phyloP scores from a whole-genome alignment of 192 early-diverging fungal species.

The Haplosporangium gracile region DNA sequence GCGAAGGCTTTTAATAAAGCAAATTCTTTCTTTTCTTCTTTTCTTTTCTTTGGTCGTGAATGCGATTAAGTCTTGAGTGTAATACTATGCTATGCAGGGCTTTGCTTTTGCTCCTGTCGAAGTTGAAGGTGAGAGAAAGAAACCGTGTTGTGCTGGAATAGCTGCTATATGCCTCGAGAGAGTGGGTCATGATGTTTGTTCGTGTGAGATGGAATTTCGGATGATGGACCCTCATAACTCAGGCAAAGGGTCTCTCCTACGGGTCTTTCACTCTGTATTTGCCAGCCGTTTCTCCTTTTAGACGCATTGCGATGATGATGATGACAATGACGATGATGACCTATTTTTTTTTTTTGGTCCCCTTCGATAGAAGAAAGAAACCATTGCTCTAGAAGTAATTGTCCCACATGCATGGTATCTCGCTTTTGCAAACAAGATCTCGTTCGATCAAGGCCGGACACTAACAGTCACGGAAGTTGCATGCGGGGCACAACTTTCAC shows the following conservation, averaged over 20 bases:
- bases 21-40: neutral
- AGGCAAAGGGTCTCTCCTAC: neutral
- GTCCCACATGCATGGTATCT: too few species aligned
- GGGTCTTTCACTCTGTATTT: neutral
- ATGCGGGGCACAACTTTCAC: conserved; percentile 4
- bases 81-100: too few species aligned
- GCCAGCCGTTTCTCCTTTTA: too few species aligned
- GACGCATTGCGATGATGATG: neutral
- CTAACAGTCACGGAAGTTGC: neutral
- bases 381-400: too few species aligned
- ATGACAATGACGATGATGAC: neutral
- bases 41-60: neutral
- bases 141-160: too few species aligned
- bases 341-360: too few species aligned
- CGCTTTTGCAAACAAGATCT: neutral
- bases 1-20: neutral
- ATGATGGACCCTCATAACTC: neutral
- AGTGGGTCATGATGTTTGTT: neutral
- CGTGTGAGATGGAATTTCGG: neutral
- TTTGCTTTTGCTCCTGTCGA: too few species aligned
- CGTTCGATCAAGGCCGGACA: conserved; percentile 4
- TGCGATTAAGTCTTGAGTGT: too few species aligned
- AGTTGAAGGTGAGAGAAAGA: too few species aligned
- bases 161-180: neutral
- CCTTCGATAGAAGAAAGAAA: too few species aligned